Base-by-base conservation (phyloP, 371 early-diverging fungal genomes). In the Mucor irregularis region DNA sequence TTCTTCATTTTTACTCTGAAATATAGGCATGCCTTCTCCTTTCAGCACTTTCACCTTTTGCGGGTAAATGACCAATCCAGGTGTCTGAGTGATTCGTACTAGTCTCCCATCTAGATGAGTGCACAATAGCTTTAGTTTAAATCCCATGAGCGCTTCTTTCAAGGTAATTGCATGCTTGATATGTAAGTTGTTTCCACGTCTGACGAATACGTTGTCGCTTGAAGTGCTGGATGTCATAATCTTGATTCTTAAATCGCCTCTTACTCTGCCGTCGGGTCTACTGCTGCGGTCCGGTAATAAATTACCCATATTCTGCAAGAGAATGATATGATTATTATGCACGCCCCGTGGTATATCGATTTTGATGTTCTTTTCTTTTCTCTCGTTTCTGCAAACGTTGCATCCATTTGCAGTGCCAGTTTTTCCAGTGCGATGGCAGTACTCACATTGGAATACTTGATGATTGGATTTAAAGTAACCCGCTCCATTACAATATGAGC, bases 181-280 rank as follows among this genome's bases (percentile, higher is more conserved):
- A 22, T 74, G 68, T 35, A 99, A 76, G 67, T 97, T 78, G 61
- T 98, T 90, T 21, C 94, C 96, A 4, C 89, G 88, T 19, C 98
- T 89, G 51, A 76, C 90, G 74, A 93, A 96, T 7, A 9, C 4
- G 1, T 71, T n/a, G 3, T 85, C 57, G 69, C 98, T 94, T 4
- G 94, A 21, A 1, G 11, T 2, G 2, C 17, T 29, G 9, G 5
- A 1, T 1, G 46, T 14, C 2, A 16, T 5, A n/a, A 51, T 13
- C 0, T 25, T 3, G 11, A 58, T 2, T 2, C 10, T 22, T 11
- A 42, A n/a, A 24, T 21, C 22, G 0, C 58, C 58, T 24, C 37
- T 34, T 5, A 30, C 46, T 1, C 21, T 44, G 0, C 28, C 35
- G 24, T 58, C 51, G 0, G 58, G 51, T n/a, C n/a, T n/a, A n/a